phyloP scores from a whole-genome alignment of 2,329 filamentous ascomycete genomes.

The Lachnellula hyalina region DNA sequence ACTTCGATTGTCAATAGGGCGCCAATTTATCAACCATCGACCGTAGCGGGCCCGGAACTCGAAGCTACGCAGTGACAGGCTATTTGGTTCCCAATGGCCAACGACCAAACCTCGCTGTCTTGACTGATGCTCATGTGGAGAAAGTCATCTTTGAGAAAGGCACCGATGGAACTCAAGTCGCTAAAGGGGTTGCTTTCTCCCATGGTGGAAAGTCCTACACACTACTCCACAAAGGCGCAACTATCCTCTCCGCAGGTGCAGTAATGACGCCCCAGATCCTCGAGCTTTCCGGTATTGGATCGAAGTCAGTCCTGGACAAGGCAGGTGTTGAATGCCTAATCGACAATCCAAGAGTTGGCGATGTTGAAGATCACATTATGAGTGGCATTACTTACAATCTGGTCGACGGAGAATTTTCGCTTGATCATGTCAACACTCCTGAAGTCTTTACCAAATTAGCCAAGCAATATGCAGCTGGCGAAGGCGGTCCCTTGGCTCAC shows the following conservation, averaged over 20 bases:
- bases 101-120: conserved; percentile 63
- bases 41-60: conserved; percentile 9
- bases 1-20: no score
- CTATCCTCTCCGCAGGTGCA: conserved; percentile 26
- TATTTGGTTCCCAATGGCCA: conserved; percentile 15
- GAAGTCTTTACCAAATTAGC: no score
- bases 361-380: conserved; percentile 18
- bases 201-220: conserved; percentile 6
- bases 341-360: conserved; percentile 16
- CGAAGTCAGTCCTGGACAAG: conserved; percentile 11
- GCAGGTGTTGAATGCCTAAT: conserved; percentile 15
- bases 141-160: conserved; percentile 51
- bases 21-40: conserved; percentile 11
- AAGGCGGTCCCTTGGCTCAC: no score
- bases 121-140: conserved; percentile 81
- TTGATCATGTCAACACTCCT: background rate
- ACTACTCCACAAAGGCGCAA: conserved; percentile 21
- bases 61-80: conserved; percentile 21
- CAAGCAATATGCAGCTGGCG: no score
- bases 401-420: conserved; percentile 1
- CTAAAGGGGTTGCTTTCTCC: conserved; percentile 17
- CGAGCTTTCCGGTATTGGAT: conserved; percentile 31
- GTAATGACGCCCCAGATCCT: conserved; percentile 29
- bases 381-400: conserved; percentile 10
- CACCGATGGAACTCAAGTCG: background rate